Evolutionary conservation across 2,329 filamentous ascomycete species (phyloP), one percentile per base, ranked within the genome.

Genomic region (Pseudogymnoascus sp.): DNA sequence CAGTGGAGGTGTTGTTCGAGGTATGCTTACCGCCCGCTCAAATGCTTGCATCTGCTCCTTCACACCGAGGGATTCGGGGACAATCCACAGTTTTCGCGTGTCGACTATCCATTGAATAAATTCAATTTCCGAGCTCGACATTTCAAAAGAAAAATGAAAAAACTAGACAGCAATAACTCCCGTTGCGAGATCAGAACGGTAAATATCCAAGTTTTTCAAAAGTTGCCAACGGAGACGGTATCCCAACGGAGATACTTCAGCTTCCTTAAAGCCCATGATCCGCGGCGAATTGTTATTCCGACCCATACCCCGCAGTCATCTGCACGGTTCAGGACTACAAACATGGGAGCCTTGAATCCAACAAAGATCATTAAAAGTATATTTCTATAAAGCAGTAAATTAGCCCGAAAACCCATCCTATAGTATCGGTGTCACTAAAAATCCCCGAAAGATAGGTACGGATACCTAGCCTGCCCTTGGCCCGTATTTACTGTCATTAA

Each of bases 91-190:
- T 2, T 72, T 66, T 38, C 84, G 77, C 3, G 85, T 87, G 73
- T 88, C 84, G 38, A 88, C 74, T 62, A 85, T 74, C 82, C 84
- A 87, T 74, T 85, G 83, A 64, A 85, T 75, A 60, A 86, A 74
- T 55, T 74, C 16, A 21, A 55, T 55, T 55, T 35, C 49, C 10
- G 11, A 33, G 16, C 14, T 19, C 14, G 29, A 16, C 49, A 55
- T 55, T 55, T 55, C 11, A 33, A 55, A 52, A 19, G 19, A 4
- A 12, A n/a, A n/a, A n/a, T n/a, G n/a, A n/a, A n/a, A 35, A 5
- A 16, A 16, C 4, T 31, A 31, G 16, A 31, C 14, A 5, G 8
- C 14, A 52, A 52, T 29, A 52, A 31, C 26, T 31, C 26, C 45
- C 16, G 45, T 52, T 49, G 45, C 14, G 26, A 31, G 45, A 16